Percentiles rank a stretch among this genome's conserved stretches.
Evolutionary conservation across 192 early-diverging fungal species (phyloP).

Genomic region (Linnemannia exigua): DNA sequence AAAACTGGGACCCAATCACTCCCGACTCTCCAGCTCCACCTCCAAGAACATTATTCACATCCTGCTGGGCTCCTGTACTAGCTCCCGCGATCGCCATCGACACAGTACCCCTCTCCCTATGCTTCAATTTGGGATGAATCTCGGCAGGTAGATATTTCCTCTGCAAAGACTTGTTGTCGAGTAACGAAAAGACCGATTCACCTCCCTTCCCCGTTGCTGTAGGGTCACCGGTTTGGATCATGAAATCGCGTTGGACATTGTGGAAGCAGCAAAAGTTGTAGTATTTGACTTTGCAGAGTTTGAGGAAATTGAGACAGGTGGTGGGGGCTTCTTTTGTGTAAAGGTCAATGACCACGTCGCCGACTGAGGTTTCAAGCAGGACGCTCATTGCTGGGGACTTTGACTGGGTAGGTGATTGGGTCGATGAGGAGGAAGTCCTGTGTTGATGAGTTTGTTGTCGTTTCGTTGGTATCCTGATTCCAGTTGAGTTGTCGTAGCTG

Average conservation of each 20-base stretch:
- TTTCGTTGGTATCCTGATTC: background rate
- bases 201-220: conserved; percentile 80
- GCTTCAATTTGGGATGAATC: conserved; percentile 85
- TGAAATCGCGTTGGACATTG: conserved; percentile 86
- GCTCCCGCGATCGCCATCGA: conserved; percentile 77
- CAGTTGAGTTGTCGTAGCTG: background rate
- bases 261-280: conserved; percentile 89
- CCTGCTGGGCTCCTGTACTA: conserved; percentile 44
- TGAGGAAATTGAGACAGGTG: conserved; percentile 85
- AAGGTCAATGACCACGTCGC: conserved; percentile 93
- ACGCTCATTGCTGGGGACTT: conserved; percentile 65
- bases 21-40: conserved; percentile 41
- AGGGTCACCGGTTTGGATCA: conserved; percentile 83
- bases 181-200: conserved; percentile 77
- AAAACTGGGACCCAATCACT: conserved; percentile 87
- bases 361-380: conserved; percentile 90
- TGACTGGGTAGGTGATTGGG: background rate
- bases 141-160: conserved; percentile 84
- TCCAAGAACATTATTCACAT: conserved; percentile 27
- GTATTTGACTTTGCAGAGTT: conserved; percentile 91
- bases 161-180: conserved; percentile 37
- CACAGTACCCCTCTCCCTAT: conserved; percentile 79
- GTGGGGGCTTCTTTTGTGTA: conserved; percentile 77
- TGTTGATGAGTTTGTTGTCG: background rate
- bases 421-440: background rate